phyloP scores from a whole-genome alignment of 2,329 filamentous ascomycete species.

The Xylaria sp. region DNA sequence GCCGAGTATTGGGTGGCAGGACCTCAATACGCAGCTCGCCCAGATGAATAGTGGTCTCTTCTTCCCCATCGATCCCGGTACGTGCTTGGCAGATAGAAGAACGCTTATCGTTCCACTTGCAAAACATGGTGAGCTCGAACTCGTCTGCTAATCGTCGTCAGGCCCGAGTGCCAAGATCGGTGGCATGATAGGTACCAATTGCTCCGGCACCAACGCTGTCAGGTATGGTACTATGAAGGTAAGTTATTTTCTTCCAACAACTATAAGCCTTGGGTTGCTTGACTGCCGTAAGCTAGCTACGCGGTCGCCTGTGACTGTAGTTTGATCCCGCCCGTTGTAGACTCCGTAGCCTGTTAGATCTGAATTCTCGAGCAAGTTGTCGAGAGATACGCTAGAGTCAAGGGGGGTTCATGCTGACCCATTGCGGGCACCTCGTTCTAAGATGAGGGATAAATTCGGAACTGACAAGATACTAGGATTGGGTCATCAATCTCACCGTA shows the following conservation, averaged over 20 bases:
- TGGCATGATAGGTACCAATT: constrained; percentile 84
- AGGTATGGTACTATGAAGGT: constrained; percentile 83
- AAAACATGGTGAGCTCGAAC: constrained; percentile 50
- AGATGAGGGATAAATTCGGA: background rate
- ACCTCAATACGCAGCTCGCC: constrained; percentile 76
- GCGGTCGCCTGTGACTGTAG: background rate
- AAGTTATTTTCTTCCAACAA: background rate
- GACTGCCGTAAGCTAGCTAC: background rate
- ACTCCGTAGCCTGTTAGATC: background rate
- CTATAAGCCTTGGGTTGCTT: background rate
- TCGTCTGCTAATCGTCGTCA: constrained; percentile 44
- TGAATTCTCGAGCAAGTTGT: background rate
- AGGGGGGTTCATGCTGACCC: background rate
- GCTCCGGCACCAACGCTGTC: constrained; percentile 81
- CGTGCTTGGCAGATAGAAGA: constrained; percentile 12
- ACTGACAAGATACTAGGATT: constrained; percentile 58
- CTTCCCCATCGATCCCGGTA: constrained; percentile 87
- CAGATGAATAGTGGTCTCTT: constrained; percentile 81
- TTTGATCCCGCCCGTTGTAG: background rate
- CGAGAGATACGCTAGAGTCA: background rate
- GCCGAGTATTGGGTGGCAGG: constrained; percentile 91
- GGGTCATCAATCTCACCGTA: constrained; percentile 84
- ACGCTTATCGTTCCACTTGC: background rate
- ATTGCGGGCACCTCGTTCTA: background rate
- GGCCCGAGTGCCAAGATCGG: constrained; percentile 77